Conservation (phyloP, 345 rosid genomes). For the Salix caprea region DNA sequence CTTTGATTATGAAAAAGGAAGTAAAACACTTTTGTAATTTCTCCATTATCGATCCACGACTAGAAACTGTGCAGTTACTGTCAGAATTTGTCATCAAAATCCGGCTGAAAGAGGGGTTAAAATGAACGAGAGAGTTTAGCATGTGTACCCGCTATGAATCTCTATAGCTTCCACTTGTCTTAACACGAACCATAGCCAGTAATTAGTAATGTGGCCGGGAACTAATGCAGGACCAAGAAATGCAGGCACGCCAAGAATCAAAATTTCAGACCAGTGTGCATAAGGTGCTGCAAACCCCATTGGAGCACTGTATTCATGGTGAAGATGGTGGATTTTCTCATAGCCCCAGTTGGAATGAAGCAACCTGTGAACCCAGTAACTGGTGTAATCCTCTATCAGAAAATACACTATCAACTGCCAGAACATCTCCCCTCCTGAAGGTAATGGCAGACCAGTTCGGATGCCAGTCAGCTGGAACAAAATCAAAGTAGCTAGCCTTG, state of each 20-base stretch:
- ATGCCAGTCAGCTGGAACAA: not conserved
- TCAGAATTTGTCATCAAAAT: too few relatives aligned
- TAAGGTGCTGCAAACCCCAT: slow-evolving; percentile 20
- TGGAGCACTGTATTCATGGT: slow-evolving; percentile 27
- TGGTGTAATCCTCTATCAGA: slow-evolving; percentile 16
- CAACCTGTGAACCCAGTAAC: slow-evolving; percentile 26
- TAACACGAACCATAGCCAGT: slow-evolving; percentile 23
- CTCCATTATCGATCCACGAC: too few relatives aligned
- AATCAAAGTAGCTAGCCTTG: not conserved
- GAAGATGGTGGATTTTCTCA: slow-evolving; percentile 25
- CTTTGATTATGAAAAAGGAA: too few relatives aligned
- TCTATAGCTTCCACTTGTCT: slow-evolving; percentile 27
- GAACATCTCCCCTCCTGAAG: slow-evolving; percentile 13
- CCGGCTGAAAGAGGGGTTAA: too few relatives aligned
- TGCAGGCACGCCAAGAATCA: slow-evolving; percentile 23
- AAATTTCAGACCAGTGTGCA: slow-evolving; percentile 30
- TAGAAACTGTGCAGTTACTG: too few relatives aligned
- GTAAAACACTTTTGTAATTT: not conserved
- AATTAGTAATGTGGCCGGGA: slow-evolving; percentile 24
- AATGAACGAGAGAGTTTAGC: not conserved
- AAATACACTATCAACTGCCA: slow-evolving; percentile 18
- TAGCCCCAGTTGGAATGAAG: slow-evolving; percentile 25
- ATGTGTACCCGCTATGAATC: slow-evolving; percentile 20
- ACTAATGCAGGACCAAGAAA: slow-evolving; percentile 30
- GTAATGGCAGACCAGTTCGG: slow-evolving; percentile 17